phyloP scores from a whole-genome alignment of 2,329 filamentous ascomycete species.

The Fulvia fulva region DNA sequence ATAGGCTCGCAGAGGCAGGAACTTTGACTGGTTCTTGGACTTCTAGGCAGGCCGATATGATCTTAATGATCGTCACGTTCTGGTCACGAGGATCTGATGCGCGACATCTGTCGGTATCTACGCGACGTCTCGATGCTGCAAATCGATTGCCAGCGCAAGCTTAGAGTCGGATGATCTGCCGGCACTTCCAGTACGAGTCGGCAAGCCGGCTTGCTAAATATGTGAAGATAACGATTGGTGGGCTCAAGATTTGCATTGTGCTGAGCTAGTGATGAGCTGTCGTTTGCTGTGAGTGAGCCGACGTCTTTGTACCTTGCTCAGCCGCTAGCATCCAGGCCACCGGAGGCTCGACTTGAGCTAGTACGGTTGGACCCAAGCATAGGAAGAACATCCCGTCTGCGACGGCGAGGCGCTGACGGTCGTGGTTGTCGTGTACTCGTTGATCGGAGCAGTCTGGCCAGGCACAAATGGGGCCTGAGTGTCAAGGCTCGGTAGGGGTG shows the following conservation, averaged over 20 bases:
- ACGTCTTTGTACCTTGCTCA: too few species aligned
- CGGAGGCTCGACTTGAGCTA: not conserved
- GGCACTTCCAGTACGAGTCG: not conserved
- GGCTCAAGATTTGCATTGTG: not conserved
- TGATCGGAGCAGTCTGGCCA: conserved; percentile 21
- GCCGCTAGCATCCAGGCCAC: not conserved
- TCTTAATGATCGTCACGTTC: too few species aligned
- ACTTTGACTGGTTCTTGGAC: too few species aligned
- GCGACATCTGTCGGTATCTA: too few species aligned
- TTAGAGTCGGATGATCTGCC: not conserved
- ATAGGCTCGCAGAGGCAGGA: not conserved
- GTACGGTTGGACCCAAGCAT: not conserved
- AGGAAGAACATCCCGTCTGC: not conserved
- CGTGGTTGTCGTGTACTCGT: conserved; percentile 20
- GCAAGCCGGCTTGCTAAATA: not conserved
- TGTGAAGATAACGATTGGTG: not conserved
- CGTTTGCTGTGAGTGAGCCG: too few species aligned
- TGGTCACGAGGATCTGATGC: too few species aligned
- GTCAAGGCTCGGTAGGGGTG: conserved; percentile 14
- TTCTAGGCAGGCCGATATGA: too few species aligned
- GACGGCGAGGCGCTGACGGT: conserved; percentile 1
- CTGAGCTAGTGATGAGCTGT: too few species aligned
- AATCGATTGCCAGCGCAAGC: too few species aligned
- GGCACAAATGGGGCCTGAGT: conserved; percentile 16
- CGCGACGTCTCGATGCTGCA: too few species aligned